Conservation (phyloP, 2,329 filamentous ascomycete genomes). For the Parastagonospora nodorum region DNA sequence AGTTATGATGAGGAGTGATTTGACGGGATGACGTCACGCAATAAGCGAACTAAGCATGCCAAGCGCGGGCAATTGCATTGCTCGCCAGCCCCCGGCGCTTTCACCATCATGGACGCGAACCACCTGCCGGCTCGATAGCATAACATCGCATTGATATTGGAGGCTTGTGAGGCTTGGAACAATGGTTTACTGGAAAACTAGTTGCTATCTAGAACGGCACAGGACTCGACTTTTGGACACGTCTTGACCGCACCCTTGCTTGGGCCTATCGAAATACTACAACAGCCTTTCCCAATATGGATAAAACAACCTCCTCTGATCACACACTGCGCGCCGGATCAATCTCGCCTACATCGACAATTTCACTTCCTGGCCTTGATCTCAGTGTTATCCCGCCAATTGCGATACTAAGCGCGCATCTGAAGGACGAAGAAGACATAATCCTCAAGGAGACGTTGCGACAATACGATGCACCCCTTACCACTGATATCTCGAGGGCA, state of each 20-base stretch:
- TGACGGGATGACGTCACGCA: not conserved
- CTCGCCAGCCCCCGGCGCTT: not conserved
- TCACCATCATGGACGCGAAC: not conserved
- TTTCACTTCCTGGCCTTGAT: constrained; percentile 35
- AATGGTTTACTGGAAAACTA: constrained; percentile 21
- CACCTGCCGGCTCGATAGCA: not conserved
- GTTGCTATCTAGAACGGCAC: constrained; percentile 17
- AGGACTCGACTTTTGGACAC: constrained; percentile 29
- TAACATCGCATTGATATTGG: constrained; percentile 6
- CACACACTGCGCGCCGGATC: constrained; percentile 22
- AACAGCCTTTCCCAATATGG: constrained; percentile 23
- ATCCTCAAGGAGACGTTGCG: constrained; percentile 68
- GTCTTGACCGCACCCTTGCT: constrained; percentile 35
- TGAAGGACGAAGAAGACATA: constrained; percentile 67
- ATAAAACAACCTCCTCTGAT: constrained; percentile 25
- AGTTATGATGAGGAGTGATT: too few relatives aligned
- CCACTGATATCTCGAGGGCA: constrained; percentile 74
- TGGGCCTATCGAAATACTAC: constrained; percentile 27
- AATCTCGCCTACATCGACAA: constrained; percentile 21
- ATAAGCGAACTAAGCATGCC: not conserved
- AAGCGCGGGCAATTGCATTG: not conserved
- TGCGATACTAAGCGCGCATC: constrained; percentile 73
- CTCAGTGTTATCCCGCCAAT: constrained; percentile 64
- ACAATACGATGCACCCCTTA: constrained; percentile 61
- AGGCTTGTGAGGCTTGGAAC: constrained; percentile 11